Evolutionary conservation across 306 rosid genomes (phyloP).

Genomic region (Sindora glabra): DNA sequence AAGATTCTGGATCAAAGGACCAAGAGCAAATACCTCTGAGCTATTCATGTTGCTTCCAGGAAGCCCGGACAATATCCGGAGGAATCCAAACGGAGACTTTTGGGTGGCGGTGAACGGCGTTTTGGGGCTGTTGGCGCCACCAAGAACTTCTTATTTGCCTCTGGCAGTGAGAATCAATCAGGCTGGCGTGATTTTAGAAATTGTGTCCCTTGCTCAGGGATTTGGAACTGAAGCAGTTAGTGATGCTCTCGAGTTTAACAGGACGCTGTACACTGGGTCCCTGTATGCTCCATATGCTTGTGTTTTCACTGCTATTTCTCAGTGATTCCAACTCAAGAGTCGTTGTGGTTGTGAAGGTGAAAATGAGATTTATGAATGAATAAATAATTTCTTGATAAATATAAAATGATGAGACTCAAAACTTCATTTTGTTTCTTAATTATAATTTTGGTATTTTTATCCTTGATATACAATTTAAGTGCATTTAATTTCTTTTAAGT

Average conservation of each 20-base stretch:
- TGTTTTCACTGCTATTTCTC: no score
- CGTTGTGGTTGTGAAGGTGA: no score
- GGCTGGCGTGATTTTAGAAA: background rate
- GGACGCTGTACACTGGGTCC: constrained; percentile 16
- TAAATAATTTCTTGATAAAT: no score
- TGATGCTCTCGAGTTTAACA: constrained; percentile 37
- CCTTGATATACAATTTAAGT: no score
- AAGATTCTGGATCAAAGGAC: constrained; percentile 28
- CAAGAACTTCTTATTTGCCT: background rate
- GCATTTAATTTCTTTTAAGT: no score
- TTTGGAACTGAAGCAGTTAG: constrained; percentile 12
- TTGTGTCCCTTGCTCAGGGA: constrained; percentile 10
- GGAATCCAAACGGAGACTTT: constrained; percentile 17
- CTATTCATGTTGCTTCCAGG: constrained; percentile 8
- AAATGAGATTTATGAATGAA: no score
- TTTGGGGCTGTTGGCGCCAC: background rate
- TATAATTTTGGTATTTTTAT: no score
- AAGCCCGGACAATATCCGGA: constrained; percentile 22
- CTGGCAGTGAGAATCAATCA: constrained; percentile 3
- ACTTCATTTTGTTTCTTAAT: no score
- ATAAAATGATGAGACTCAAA: no score
- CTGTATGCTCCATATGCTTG: constrained; percentile 5
- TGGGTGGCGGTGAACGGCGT: constrained; percentile 26
- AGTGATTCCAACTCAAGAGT: no score
- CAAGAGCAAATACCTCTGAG: constrained; percentile 16